Base-by-base conservation (phyloP, 164 flowering plant species). In the Aristolochia californica region DNA sequence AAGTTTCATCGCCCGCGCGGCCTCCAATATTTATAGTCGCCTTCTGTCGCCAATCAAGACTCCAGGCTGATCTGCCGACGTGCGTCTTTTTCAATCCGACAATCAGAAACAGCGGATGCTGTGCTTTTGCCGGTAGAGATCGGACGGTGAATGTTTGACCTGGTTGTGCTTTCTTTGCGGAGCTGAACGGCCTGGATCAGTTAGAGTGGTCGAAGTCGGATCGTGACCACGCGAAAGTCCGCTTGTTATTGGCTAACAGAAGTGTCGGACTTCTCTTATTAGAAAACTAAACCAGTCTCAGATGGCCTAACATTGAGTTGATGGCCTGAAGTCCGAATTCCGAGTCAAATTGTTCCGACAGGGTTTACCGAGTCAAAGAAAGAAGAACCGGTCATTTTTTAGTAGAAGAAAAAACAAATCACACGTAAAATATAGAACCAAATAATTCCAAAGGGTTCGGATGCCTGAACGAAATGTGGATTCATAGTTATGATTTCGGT, bases 401-500 rank as follows among this genome's bases (percentile, higher is more conserved):
- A n/a, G n/a, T n/a, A n/a, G n/a, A n/a, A n/a, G n/a, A n/a, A n/a
- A n/a, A n/a, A n/a, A n/a, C n/a, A n/a, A n/a, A n/a, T n/a, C n/a
- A n/a, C n/a, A n/a, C n/a, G n/a, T n/a, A n/a, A n/a, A n/a, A n/a
- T n/a, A n/a, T n/a, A n/a, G n/a, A n/a, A n/a, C n/a, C n/a, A n/a
- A n/a, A n/a, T n/a, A n/a, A n/a, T n/a, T n/a, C n/a, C n/a, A n/a
- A n/a, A n/a, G n/a, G n/a, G n/a, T 68, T 22, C 71, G 59, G 52
- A 79, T 79, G 80, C 80, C 78, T 13, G 21, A 56, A 18, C 72
- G 66, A 66, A 74, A 77, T 61, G 77, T 79, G 17, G 60, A 74
- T 44, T 72, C 77, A 34, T 74, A 66, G 53, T 74, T 75, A 47
- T 47, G 50, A 47, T 47, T 47, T 47, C 50, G 7, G 50, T 16